Base-by-base conservation (phyloP, 495 filamentous ascomycete species). In the Podospora comata region DNA sequence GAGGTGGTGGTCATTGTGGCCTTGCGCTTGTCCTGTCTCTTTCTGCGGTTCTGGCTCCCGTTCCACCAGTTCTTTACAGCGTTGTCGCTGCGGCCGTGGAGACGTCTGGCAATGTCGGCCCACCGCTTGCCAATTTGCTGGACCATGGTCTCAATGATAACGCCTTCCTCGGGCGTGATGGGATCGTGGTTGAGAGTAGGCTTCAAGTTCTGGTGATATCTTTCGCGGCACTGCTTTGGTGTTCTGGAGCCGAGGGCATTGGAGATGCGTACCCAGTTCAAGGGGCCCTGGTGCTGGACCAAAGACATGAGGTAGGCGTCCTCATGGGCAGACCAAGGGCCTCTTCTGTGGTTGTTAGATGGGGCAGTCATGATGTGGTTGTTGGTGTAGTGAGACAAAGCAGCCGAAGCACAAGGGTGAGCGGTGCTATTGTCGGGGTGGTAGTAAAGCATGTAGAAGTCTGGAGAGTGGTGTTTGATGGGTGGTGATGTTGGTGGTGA, bases 21-120 rank as follows among this genome's bases (percentile, higher is more conserved):
- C 66, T 73, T 74, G 23, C 68, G 69, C 18, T 63, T 68, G 61
- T 76, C 71, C 19, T 32, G 20, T 26, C 79, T 71, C 76, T 81
- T 73, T 70, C 85, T 79, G 72, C 94, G 87, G 80, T 97, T 97
- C 88, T 92, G 90, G 75, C 91, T 91, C 44, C 95, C 94, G 79
- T 99, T 98, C 92, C 92, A 97, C 92, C 93, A 98, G 80, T 99
- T 99, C 87, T 99, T 99, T 62, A 99, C 93, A 39, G 92, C 91
- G 75, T 99, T 99, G 83, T 99, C 95, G 81, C 93, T 97, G 72
- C 95, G 88, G 69, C 94, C 94, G 19, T 89, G 86, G 26, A 99
- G 86, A 19, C 86, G 82, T 72, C 95, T 86, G 28, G 95, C 94
- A 71, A 99, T 98, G 72, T 97, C 92, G 3, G 95, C 95, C 95